A percentile compares a stretch with the other conserved stretches of the same genome.
Evolutionary conservation across 2,329 filamentous ascomycete genomes (phyloP).

Genomic region (Ophiosphaerella narmari): DNA sequence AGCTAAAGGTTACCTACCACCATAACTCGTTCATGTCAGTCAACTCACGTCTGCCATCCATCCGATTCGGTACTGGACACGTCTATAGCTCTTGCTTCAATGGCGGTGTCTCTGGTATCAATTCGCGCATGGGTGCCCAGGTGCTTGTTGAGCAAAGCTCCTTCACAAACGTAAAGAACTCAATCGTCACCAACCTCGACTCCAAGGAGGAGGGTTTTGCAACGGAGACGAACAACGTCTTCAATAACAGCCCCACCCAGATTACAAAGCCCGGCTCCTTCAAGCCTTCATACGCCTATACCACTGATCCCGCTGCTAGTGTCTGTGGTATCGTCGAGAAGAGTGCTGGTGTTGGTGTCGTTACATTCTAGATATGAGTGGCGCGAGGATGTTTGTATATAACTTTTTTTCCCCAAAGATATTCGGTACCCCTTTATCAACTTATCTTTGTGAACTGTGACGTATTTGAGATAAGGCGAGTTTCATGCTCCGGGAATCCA

Average conservation of each 20-base stretch:
- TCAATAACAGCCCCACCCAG: conserved; percentile 46
- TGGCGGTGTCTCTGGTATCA: conserved; percentile 46
- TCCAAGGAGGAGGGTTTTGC: conserved; percentile 57
- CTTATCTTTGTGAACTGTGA: no score
- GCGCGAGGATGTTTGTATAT: no score
- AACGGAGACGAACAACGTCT: conserved; percentile 53
- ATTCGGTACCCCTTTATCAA: no score
- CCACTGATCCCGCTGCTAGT: conserved; percentile 30
- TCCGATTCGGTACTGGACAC: conserved; percentile 70
- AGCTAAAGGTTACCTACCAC: conserved; percentile 67
- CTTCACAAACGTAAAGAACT: conserved; percentile 62
- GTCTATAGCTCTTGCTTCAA: conserved; percentile 58
- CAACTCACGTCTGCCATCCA: conserved; percentile 65
- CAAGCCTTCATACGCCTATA: conserved; percentile 60
- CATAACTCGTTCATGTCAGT: conserved; percentile 69
- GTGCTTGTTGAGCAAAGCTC: conserved; percentile 53
- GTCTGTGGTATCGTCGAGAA: conserved; percentile 33
- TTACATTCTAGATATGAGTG: conserved; percentile 27
- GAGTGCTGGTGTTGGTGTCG: conserved; percentile 38
- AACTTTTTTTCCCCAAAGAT: no score
- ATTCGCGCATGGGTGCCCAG: conserved; percentile 51
- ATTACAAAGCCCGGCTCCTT: conserved; percentile 59
- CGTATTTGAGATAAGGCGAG: no score
- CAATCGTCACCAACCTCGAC: conserved; percentile 62
- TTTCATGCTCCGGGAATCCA: no score